Evolutionary conservation across 805 yeast genomes (phyloP).

Genomic region (Novakomyces olei): DNA sequence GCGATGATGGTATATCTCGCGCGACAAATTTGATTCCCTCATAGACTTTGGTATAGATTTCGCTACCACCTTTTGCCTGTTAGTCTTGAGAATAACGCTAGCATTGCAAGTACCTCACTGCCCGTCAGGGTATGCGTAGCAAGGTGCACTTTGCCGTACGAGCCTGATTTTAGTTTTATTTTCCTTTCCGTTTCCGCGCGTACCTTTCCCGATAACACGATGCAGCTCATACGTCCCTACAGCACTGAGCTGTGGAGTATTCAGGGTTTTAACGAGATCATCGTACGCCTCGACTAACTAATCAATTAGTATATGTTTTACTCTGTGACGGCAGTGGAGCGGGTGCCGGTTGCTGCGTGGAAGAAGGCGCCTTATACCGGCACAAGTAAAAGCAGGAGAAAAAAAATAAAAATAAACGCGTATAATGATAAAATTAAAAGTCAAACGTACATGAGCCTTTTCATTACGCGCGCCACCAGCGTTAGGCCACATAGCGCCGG

Average conservation of each 20-base stretch:
- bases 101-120: constrained; percentile 25
- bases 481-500: too few relatives aligned
- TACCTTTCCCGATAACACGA: constrained; percentile 68
- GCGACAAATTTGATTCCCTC: constrained; percentile 62
- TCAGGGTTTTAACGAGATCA: constrained; percentile 1
- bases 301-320: too few relatives aligned
- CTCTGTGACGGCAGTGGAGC: too few relatives aligned
- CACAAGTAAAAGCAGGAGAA: too few relatives aligned
- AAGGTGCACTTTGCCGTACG: constrained; percentile 76
- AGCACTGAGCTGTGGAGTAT: constrained; percentile 24
- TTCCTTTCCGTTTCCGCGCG: not conserved
- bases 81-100: not conserved
- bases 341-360: too few relatives aligned
- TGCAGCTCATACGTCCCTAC: constrained; percentile 64
- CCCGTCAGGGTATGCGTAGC: constrained; percentile 60
- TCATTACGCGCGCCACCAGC: too few relatives aligned
- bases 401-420: too few relatives aligned
- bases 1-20: constrained; percentile 75
- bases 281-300: constrained; percentile 2
- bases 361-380: too few relatives aligned
- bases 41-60: constrained; percentile 52
- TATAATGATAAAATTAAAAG: too few relatives aligned
- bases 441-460: too few relatives aligned
- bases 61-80: constrained; percentile 34
- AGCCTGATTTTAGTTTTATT: constrained; percentile 9